phyloP scores from a whole-genome alignment of 169 alveolate genomes.

The Cystoisospora suis region DNA sequence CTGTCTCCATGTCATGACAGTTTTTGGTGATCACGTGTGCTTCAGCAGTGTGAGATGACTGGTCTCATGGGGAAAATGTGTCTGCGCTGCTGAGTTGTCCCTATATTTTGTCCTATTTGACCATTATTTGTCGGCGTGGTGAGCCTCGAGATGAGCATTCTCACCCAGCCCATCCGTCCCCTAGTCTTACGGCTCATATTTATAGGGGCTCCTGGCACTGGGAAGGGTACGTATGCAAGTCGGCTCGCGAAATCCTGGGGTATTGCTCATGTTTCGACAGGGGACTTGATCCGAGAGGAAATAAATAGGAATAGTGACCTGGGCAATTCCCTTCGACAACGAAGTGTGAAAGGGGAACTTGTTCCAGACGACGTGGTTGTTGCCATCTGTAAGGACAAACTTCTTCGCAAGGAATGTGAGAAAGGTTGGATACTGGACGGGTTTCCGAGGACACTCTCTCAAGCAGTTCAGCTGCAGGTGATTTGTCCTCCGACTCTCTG shows the following conservation, averaged over 20 bases:
- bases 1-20: no score
- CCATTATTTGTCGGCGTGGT: no score
- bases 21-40: no score
- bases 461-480: conserved; percentile 57
- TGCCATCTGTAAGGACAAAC: conserved; percentile 39
- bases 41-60: no score
- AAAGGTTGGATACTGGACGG: conserved; percentile 71
- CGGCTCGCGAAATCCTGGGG: conserved; percentile 44
- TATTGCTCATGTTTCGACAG: conserved; percentile 59
- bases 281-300: conserved; percentile 64
- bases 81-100: no score
- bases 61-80: no score
- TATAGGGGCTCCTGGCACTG: conserved; percentile 71
- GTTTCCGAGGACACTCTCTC: conserved; percentile 71
- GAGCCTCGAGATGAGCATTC: not conserved
- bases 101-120: no score
- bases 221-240: conserved; percentile 69
- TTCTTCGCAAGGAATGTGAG: not conserved
- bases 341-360: conserved; percentile 57
- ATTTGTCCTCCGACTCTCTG: conserved; percentile 58
- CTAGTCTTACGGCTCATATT: no score
- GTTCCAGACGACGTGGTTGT: conserved; percentile 67
- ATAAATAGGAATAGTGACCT: conserved; percentile 33
- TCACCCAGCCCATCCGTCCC: no score
- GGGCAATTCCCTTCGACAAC: conserved; percentile 35